Conservation (phyloP, 805 yeast species). For the Debaryomyces castellii region DNA sequence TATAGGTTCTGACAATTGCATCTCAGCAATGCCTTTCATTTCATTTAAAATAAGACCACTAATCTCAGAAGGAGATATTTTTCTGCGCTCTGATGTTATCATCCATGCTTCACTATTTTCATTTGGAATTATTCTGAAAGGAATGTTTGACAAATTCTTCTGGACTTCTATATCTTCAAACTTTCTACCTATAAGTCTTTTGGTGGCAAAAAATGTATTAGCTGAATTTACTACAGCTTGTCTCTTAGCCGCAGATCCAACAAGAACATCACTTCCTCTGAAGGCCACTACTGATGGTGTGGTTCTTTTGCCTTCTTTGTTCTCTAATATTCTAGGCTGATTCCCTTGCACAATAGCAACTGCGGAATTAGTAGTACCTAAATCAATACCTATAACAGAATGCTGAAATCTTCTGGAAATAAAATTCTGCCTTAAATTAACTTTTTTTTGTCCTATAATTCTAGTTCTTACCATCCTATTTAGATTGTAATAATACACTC, state of each 20-base stretch:
- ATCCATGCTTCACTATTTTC: constrained; percentile 73
- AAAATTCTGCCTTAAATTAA: neutral
- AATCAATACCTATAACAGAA: constrained; percentile 71
- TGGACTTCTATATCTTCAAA: constrained; percentile 70
- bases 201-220: constrained; percentile 80
- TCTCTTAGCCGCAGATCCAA: constrained; percentile 72
- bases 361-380: constrained; percentile 86
- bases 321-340: constrained; percentile 65
- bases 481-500: neutral
- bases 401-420: constrained; percentile 15
- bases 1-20: constrained; percentile 45
- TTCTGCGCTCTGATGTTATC: constrained; percentile 43
- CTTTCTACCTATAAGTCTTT: constrained; percentile 75
- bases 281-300: constrained; percentile 80
- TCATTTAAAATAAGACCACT: constrained; percentile 64
- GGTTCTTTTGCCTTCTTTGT: constrained; percentile 76
- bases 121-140: constrained; percentile 61
- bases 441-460: neutral
- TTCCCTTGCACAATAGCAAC: constrained; percentile 73
- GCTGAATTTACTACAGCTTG: constrained; percentile 75
- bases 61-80: constrained; percentile 67
- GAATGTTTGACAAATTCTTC: constrained; percentile 59
- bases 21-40: constrained; percentile 66
- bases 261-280: constrained; percentile 42
- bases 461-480: neutral